Evolutionary conservation across 306 rosid genomes (phyloP).

Genomic region (Oxytropis ochrocephala): DNA sequence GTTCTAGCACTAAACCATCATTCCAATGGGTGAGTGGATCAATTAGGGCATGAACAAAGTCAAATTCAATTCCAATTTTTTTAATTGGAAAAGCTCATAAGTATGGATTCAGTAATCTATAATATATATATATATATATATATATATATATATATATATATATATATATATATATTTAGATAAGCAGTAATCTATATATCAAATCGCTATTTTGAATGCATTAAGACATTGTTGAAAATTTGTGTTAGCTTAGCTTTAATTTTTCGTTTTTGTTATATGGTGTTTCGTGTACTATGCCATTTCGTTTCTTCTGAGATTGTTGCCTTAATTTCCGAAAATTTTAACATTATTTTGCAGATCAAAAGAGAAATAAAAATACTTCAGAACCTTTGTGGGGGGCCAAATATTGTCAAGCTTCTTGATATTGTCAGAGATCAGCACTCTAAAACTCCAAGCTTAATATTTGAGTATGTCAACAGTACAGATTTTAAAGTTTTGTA

Average conservation of each 20-base stretch:
- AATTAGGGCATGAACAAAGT: neutral
- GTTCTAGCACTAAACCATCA: neutral
- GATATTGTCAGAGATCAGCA: conserved; percentile 87
- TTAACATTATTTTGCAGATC: conserved; percentile 49
- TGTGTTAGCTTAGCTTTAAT: neutral
- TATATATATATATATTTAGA: no score
- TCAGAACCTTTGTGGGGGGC: conserved; percentile 91
- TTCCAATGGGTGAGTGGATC: neutral
- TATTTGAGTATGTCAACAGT: conserved; percentile 88
- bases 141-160: no score
- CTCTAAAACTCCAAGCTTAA: conserved; percentile 86
- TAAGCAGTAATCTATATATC: no score
- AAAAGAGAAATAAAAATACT: conserved; percentile 92
- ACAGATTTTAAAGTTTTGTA: conserved; percentile 88
- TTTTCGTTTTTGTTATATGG: neutral
- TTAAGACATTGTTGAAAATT: neutral
- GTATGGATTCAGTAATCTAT: neutral
- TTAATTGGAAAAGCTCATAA: neutral
- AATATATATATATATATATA: neutral
- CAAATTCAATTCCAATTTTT: neutral
- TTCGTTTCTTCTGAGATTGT: conserved; percentile 7
- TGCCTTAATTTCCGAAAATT: neutral
- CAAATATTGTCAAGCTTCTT: conserved; percentile 84
- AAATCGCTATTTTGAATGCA: neutral
- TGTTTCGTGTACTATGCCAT: neutral